Evolutionary conservation across 2,329 filamentous ascomycete species (phyloP), one percentile per base, ranked within the genome.

Genomic region (Xylariales sp.): DNA sequence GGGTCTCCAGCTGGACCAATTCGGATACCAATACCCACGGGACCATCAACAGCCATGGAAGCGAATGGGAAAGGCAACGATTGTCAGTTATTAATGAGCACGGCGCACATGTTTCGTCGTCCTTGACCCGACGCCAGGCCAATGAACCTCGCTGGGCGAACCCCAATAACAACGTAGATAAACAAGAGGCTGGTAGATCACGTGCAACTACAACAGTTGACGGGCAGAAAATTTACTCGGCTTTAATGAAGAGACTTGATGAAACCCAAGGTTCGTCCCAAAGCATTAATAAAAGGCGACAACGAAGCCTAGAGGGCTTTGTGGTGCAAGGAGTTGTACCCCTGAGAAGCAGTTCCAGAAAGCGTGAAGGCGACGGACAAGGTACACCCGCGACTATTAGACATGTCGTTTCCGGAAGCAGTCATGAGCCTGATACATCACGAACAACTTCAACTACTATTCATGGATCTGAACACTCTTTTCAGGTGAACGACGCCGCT

Each of bases 1-100:
- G 83, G 16, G 77, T 86, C 38, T 86, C 83, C 2, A 88, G 84
- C 57, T 88, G 84, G 84, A 76, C 75, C 4, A 78, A 80, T 46
- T 85, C 83, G 0, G 77, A 75, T 1, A 68, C 71, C 2, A 73
- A 73, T 43, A 79, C 75, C 3, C 71, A 76, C 3, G 61, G 71
- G 5, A 77, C 57, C 44, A 70, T 65, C 44, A 68, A 45, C 38
- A 63, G 47, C 43, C 56, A 41, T 32, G 61, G 44, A 14, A 61
- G 55, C 2, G 70, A 76, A 45, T 62, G 73, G 67, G 67, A 77
- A 45, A 58, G 66, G 14, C 74, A 83, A 51, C 71, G 78, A 2
- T 62, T 85, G n/a, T 82, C 80, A 2, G 70, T 81, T 18, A 84
- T 85, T 53, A 76, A 76, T 33, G 81, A 84, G 55, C 69, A 69